phyloP scores from a whole-genome alignment of 148 eudicot genomes.

The Vaccinium vitisidaea region DNA sequence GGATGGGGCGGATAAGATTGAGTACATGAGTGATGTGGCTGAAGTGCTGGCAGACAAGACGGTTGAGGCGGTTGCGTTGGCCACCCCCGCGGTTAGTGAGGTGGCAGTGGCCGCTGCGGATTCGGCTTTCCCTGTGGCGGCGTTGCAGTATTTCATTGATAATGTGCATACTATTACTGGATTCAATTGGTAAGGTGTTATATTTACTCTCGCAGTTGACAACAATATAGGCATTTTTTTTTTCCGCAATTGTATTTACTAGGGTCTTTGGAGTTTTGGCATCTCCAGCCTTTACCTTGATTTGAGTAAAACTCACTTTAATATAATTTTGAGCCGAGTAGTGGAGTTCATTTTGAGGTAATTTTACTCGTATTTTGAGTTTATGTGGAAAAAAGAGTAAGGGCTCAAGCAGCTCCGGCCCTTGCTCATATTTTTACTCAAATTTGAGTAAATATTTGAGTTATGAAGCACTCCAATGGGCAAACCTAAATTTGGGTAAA shows the following conservation, averaged over 20 bases:
- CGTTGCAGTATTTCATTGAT: constrained; percentile 75
- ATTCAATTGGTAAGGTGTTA: constrained; percentile 52
- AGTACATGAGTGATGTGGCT: constrained; percentile 44
- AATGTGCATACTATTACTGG: constrained; percentile 67
- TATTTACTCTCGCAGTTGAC: not conserved
- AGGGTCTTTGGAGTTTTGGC: not conserved
- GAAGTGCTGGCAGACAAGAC: constrained; percentile 47
- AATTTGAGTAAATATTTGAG: no score
- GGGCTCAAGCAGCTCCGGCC: no score
- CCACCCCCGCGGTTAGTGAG: constrained; percentile 57
- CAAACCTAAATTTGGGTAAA: no score
- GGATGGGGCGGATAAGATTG: constrained; percentile 41
- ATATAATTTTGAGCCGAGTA: no score
- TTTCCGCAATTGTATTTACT: not conserved
- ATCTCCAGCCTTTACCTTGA: no score
- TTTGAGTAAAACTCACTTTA: no score
- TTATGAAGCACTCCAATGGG: no score
- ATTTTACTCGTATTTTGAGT: no score
- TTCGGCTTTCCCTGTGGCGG: constrained; percentile 75
- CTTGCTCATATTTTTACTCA: no score
- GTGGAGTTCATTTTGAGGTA: no score
- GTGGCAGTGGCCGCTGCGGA: constrained; percentile 90
- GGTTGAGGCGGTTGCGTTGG: constrained; percentile 42
- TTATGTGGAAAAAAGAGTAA: no score
- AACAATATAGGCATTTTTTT: not conserved